Base-by-base conservation (phyloP, 352 stramenopile genomes). In the Thraustochytrium sp. region DNA sequence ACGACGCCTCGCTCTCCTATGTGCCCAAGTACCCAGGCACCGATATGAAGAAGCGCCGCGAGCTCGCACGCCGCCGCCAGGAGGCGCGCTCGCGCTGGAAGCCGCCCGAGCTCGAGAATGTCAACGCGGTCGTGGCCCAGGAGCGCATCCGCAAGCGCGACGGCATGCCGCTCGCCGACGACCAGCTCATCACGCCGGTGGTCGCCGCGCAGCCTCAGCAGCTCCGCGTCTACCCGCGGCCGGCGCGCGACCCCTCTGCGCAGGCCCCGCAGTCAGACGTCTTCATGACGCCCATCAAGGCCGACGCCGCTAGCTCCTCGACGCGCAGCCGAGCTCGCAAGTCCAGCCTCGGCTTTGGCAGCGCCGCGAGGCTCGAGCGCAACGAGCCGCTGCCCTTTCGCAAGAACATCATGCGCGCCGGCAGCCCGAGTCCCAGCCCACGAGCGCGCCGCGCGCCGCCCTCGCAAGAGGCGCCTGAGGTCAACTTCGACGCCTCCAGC, bases 231-330 rank as follows among this genome's bases (percentile, higher is more conserved):
- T 72, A 72, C 26, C 59, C 59, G 29, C 59, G 59, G 13, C 51
- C 51, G n/a, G 21, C 51, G 4, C n/a, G 51, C 26, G 51, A 59
- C 31, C 16, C 16, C 16, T 59, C 51, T 59, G 11, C 16, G 51
- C 51, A 59, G 51, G 9, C n/a, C 21, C 51, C 16, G 51, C 4
- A 31, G 31, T 13, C 2, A 4, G 51, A n/a, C 51, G 21, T 34
- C 11, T 72, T 72, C 46, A 72, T 72, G 59, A 72, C 59, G 40
- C 59, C 59, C 16, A 72, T 72, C 40, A 72, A 72, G 40, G 59
- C 59, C 9, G 59, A 72, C 11, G 26, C 40, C 21, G 59, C 59
- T 11, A 55, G 40, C 3, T 46, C 26, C n/a, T 38, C 59, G 51
- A 72, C 40, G 34, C 26, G 13, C 59, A 9, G 36, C 26, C 21